phyloP scores from a whole-genome alignment of 352 stramenopile genomes.

The Globisporangium spiculum region DNA sequence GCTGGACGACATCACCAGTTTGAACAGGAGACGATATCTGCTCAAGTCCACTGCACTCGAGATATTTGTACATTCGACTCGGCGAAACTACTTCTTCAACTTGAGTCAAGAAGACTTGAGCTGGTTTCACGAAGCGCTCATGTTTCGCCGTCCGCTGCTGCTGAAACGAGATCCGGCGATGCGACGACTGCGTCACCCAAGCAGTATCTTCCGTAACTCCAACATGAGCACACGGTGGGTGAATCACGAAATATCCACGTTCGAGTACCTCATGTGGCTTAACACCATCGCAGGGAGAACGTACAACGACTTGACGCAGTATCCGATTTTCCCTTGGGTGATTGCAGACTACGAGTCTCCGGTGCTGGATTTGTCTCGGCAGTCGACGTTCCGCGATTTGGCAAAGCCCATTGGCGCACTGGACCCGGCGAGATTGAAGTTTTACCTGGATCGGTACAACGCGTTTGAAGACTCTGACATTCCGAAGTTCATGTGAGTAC shows the following conservation, averaged over 20 bases:
- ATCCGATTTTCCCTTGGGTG: slow-evolving; percentile 95
- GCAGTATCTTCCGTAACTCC: slow-evolving; percentile 79
- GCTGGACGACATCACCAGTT: slow-evolving; percentile 65
- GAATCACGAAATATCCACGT: slow-evolving; percentile 94
- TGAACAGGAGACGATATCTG: slow-evolving; percentile 78
- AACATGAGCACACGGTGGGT: slow-evolving; percentile 69
- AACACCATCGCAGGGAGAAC: slow-evolving; percentile 89
- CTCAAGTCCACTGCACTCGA: slow-evolving; percentile 79
- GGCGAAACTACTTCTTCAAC: slow-evolving; percentile 88
- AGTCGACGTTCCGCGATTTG: slow-evolving; percentile 93
- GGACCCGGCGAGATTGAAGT: slow-evolving; percentile 88
- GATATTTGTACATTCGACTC: slow-evolving; percentile 76
- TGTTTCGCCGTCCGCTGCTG: slow-evolving; percentile 50
- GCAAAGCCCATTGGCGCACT: slow-evolving; percentile 97
- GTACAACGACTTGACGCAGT: slow-evolving; percentile 94
- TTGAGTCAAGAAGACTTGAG: slow-evolving; percentile 48
- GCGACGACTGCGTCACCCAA: slow-evolving; percentile 70
- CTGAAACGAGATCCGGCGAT: slow-evolving; percentile 72
- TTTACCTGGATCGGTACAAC: slow-evolving; percentile 94
- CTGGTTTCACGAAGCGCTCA: slow-evolving; percentile 66
- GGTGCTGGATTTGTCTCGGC: slow-evolving; percentile 58
- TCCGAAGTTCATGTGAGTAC: slow-evolving; percentile 81
- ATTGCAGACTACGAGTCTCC: slow-evolving; percentile 85
- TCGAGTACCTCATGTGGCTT: slow-evolving; percentile 92
- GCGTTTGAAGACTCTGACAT: slow-evolving; percentile 86